Conservation (phyloP, 2,329 filamentous ascomycete species). For the Huntiella decipiens region DNA sequence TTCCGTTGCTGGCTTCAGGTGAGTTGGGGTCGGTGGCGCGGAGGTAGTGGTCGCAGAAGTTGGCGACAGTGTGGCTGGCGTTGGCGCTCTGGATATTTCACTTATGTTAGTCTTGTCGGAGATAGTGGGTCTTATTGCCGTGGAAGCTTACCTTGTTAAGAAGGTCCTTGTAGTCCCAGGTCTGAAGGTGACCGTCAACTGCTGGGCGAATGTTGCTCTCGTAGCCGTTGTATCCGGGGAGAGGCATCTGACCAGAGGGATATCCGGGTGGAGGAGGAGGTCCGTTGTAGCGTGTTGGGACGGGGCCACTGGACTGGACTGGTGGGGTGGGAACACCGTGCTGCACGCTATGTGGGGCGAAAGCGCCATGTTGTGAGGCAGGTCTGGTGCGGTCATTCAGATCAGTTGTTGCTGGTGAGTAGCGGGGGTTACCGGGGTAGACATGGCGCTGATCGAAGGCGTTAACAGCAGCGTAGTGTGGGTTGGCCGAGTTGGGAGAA, state of each 20-base stretch:
- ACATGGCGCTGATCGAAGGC: background rate
- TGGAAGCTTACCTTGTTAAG: constrained; percentile 25
- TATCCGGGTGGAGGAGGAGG: background rate
- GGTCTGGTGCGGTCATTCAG: too few species aligned
- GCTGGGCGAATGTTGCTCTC: constrained; percentile 17
- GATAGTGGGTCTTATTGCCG: constrained; percentile 11
- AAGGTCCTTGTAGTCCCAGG: constrained; percentile 34
- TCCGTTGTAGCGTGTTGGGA: background rate
- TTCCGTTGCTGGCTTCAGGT: constrained; percentile 31
- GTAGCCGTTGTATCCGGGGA: constrained; percentile 14
- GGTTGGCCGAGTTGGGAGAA: background rate
- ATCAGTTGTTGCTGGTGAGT: background rate
- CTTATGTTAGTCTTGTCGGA: background rate
- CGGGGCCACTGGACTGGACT: too few species aligned
- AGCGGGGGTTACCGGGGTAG: background rate
- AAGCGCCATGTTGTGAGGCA: too few species aligned
- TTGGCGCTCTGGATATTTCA: constrained; percentile 30
- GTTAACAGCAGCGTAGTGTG: background rate
- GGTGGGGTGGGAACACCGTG: background rate
- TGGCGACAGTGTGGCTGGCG: constrained; percentile 32
- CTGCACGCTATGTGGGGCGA: background rate
- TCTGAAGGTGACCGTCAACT: constrained; percentile 30
- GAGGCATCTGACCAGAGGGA: constrained; percentile 3
- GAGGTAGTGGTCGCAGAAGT: constrained; percentile 37
- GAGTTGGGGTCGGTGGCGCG: constrained; percentile 37